Evolutionary conservation across 371 early-diverging fungal species (phyloP), one percentile per base, ranked within the genome.

Genomic region (Entomophthora muscae): DNA sequence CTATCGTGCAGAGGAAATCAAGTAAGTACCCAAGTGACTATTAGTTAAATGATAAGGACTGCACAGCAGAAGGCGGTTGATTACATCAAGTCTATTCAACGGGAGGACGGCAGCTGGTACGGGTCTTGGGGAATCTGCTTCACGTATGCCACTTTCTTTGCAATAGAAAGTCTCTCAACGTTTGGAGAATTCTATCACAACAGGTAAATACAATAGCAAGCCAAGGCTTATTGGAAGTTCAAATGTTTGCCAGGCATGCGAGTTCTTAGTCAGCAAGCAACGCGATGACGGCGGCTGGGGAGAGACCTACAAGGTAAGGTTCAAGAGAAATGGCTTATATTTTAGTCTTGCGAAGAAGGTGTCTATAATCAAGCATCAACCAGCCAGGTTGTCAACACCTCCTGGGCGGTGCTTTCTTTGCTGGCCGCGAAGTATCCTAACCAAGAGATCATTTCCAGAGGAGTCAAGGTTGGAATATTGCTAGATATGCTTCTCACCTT

Each of bases 121-220:
- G 98, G 98, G 17, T 78, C 85, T 32, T 97, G 98, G 98, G 98
- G 85, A 32, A 87, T 97, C 66, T 97, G 98, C 72, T 97, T 90
- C 66, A 96, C 95, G 1, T 97, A 97, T 69, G 96, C 93, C n/a
- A 82, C 86, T 51, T 83, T 90, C 87, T 97, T 97, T 83, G 91
- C 90, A 0, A 68, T 95, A 32, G 88, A 93, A 68, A 83, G 85
- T 67, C 71, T 97, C 68, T 84, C 90, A 12, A 84, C 85, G 66
- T 82, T 88, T 24, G 93, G 89, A 23, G 83, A 85, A 74, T 76
- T 66, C 57, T 97, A 94, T 68, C 76, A 83, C 22, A 92, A 83
- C 70, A 79, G 82, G 78, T 83, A 76, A 69, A 56, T 1, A 32
- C 29, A 27, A n/a, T 57, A 53, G 30, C 21, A 29, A 64, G 17